Conservation (phyloP, 345 rosid genomes). For the Boechera divaricarpa region DNA sequence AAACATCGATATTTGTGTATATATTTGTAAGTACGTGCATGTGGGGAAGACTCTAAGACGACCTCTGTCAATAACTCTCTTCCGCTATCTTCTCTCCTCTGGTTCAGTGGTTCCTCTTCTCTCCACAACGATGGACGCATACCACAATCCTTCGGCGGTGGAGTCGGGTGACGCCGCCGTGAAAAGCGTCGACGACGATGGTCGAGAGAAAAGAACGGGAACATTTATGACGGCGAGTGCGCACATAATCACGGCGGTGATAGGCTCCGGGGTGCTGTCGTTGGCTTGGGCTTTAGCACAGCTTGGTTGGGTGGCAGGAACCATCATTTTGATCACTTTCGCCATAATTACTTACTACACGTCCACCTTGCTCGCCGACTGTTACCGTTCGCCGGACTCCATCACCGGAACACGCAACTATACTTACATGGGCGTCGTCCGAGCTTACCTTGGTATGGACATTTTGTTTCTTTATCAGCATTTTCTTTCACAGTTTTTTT, state of each 20-base stretch:
- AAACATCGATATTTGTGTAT: conserved; percentile 18
- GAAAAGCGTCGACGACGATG: conserved; percentile 73
- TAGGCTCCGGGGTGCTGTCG: conserved; percentile 87
- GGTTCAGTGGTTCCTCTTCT: background rate
- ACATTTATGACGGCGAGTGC: conserved; percentile 54
- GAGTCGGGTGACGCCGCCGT: conserved; percentile 8
- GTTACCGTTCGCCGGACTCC: conserved; percentile 71
- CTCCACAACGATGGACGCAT: conserved; percentile 7
- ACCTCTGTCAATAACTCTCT: conserved; percentile 27
- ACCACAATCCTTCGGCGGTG: background rate
- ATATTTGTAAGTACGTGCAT: background rate
- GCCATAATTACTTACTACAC: conserved; percentile 78
- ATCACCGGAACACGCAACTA: conserved; percentile 75
- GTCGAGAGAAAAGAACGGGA: conserved; percentile 69
- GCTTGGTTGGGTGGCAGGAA: conserved; percentile 86
- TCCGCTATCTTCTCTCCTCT: background rate
- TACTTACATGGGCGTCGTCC: conserved; percentile 82
- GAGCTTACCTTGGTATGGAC: conserved; percentile 67
- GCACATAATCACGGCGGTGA: conserved; percentile 93
- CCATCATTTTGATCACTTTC: conserved; percentile 59
- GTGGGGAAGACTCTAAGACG: conserved; percentile 11
- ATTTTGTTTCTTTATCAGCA: background rate
- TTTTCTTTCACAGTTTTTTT: background rate
- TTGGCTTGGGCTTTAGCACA: conserved; percentile 92
- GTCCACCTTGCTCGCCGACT: conserved; percentile 70